Percentiles rank a stretch among this genome's conserved stretches.
phyloP scores from a whole-genome alignment of 495 filamentous ascomycete species.

The Terfezia boudieri region DNA sequence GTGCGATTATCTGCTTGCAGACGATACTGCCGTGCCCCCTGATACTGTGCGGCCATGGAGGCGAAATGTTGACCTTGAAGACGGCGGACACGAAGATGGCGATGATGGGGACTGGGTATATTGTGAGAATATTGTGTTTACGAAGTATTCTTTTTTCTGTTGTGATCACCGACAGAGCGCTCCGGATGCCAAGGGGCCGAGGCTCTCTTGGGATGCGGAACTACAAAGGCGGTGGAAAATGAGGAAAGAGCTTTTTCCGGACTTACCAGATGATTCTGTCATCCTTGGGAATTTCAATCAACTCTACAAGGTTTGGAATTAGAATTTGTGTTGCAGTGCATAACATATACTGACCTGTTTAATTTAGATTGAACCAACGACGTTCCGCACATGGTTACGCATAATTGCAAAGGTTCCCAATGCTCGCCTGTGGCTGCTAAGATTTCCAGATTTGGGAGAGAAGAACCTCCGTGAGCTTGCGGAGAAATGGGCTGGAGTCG shows the following conservation, averaged over 20 bases:
- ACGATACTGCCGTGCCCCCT: constrained; percentile 63
- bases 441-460: constrained; percentile 89
- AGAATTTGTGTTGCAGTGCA: neutral
- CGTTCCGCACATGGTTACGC: constrained; percentile 88
- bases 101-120: constrained; percentile 54
- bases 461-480: constrained; percentile 62
- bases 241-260: constrained; percentile 85
- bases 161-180: constrained; percentile 92
- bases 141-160: constrained; percentile 93
- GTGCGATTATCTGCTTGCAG: constrained; percentile 94
- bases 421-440: constrained; percentile 81
- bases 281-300: constrained; percentile 99
- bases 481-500: constrained; percentile 57
- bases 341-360: constrained; percentile 1
- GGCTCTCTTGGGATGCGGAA: constrained; percentile 65
- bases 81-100: constrained; percentile 45
- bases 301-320: constrained; percentile 66
- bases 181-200: constrained; percentile 42
- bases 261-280: constrained; percentile 58
- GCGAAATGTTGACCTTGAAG: constrained; percentile 48
- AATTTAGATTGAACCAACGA: constrained; percentile 80
- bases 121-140: constrained; percentile 89
- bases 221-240: constrained; percentile 69
- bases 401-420: constrained; percentile 75
- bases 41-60: constrained; percentile 60